phyloP scores from a whole-genome alignment of 163 green algal genomes.

The Trebouxiophyceae sp. region DNA sequence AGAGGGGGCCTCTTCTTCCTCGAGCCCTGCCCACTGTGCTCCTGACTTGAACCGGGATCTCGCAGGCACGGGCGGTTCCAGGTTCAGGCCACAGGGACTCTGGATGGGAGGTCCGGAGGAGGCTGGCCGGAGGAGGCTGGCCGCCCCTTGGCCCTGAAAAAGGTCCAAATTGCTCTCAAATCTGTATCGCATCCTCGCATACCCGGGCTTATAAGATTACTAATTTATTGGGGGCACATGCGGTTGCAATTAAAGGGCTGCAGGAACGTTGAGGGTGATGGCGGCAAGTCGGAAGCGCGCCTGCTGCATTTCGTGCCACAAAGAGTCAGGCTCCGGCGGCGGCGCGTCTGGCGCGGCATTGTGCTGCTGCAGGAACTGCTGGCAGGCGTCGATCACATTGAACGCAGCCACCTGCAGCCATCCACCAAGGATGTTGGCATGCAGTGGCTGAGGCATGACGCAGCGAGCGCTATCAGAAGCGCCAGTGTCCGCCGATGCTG shows the following conservation, averaged over 20 bases:
- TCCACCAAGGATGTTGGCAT: neutral
- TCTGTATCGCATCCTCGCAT: neutral
- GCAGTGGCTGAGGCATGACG: too few species aligned
- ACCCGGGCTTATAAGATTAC: too few species aligned
- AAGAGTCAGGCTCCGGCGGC: constrained; percentile 13
- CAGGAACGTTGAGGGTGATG: neutral
- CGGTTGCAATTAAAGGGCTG: too few species aligned
- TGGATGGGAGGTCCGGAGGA: neutral
- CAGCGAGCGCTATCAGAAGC: too few species aligned
- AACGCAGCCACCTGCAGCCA: neutral
- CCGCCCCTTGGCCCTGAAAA: neutral
- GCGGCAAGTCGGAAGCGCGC: neutral
- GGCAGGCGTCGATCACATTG: neutral
- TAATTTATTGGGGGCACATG: neutral
- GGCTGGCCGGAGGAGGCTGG: neutral
- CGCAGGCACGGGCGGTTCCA: too few species aligned
- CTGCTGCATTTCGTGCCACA: constrained; percentile 39
- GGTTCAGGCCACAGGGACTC: too few species aligned
- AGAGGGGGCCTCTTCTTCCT: too few species aligned
- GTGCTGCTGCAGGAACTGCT: constrained; percentile 32
- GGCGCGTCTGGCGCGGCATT: constrained; percentile 22
- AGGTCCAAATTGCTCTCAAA: neutral
- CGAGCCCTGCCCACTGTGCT: too few species aligned
- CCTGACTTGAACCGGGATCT: too few species aligned
- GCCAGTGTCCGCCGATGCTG: too few species aligned